Conservation (phyloP, 2,329 filamentous ascomycete species). For the Pseudonectria foliicola region DNA sequence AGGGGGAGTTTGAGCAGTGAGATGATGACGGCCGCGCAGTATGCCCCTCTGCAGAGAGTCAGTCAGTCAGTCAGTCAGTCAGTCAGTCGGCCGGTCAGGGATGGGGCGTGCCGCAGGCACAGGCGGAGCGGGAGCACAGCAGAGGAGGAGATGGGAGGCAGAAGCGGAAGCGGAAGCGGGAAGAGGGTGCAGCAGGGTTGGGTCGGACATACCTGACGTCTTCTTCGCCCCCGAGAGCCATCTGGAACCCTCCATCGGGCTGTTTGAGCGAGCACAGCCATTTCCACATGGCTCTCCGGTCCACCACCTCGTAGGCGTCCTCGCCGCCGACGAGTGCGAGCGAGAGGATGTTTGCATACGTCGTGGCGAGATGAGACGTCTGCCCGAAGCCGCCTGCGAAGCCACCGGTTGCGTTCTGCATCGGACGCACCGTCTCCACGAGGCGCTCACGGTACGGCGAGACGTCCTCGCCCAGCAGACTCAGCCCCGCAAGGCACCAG, state of each 20-base stretch:
- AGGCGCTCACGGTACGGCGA: conserved; percentile 61
- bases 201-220: conserved; percentile 77
- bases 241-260: conserved; percentile 78
- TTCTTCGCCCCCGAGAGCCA: conserved; percentile 80
- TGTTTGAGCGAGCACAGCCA: conserved; percentile 87
- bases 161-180: too few relatives aligned
- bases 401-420: conserved; percentile 78
- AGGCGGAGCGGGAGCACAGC: conserved; percentile 4
- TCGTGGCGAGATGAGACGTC: conserved; percentile 77
- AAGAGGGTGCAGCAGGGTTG: too few relatives aligned
- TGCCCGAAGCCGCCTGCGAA: conserved; percentile 95
- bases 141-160: conserved; percentile 6
- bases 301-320: conserved; percentile 66
- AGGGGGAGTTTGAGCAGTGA: conserved; percentile 78
- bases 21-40: conserved; percentile 81
- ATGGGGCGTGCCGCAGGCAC: conserved; percentile 5
- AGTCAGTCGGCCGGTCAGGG: conserved; percentile 13
- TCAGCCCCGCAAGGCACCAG: conserved; percentile 75
- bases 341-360: conserved; percentile 76
- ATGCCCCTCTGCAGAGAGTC: conserved; percentile 64
- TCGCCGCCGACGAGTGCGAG: conserved; percentile 72
- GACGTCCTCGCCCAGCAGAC: conserved; percentile 69
- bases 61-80: too few relatives aligned
- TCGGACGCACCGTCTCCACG: conserved; percentile 65
- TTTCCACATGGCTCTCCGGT: conserved; percentile 81